Evolutionary conservation across 352 stramenopile species (phyloP), one percentile per base, ranked within the genome.

Genomic region (Phytopythium oedochilum): DNA sequence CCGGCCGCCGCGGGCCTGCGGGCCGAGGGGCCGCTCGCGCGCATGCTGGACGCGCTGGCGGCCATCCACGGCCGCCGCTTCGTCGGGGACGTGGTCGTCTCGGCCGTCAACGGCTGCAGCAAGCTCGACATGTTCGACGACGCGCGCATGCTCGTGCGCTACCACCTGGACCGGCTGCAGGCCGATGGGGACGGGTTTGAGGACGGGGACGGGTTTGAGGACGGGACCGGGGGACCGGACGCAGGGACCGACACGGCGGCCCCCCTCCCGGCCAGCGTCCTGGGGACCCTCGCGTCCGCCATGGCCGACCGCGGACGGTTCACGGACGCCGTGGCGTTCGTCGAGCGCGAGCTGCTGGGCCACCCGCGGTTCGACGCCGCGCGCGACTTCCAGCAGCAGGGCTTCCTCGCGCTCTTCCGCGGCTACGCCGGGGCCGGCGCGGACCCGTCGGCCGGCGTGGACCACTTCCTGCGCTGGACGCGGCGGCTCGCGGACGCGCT

Each of bases 61-160:
- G 56, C 36, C 9, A 56, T 57, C 42, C 83, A 68, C 63, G 74
- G 72, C 48, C 32, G 64, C 7, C 59, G 62, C 5, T 85, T 86
- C 53, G 76, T 88, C 18, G 66, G 63, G 0, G 46, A 66, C 35
- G 60, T 86, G 9, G 46, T 81, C 28, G 56, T 80, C 15, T 63
- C 78, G 63, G 58, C 85, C 9, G 65, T 86, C 9, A 89, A 91
- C 42, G 81, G 81, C 29, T 89, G 78, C 53, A 68, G 71, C 45
- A 91, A 87, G 47, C 64, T 79, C 44, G 71, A 75, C 18, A 86
- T 91, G 78, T 68, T 83, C 36, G 55, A 51, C 10, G 56, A 70
- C 15, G 78, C 74, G 18, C 55, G 68, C 9, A 62, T 79, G n/a
- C 60, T 91, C 28, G 56, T 87, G 34, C 53, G 70, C 18, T 88